Evolutionary conservation across 331 rosid genomes (phyloP), one percentile per base, ranked within the genome.

Genomic region (Telfairia occidentalis): DNA sequence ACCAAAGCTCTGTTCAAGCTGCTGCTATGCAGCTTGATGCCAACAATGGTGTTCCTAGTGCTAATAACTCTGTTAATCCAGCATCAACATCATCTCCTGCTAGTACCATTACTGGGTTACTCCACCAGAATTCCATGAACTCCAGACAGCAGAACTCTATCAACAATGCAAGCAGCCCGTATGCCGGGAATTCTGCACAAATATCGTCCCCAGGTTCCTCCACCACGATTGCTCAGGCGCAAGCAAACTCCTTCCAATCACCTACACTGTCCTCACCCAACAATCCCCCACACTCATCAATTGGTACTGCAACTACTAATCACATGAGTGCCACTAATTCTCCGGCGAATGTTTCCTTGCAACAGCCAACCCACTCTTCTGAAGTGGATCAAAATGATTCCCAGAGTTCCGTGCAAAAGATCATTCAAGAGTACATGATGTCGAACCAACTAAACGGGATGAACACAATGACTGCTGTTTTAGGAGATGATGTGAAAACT

Each of bases 41-140:
- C 66, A 81, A 81, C 87, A 94, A 86, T 82, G 96, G 96, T 60
- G 82, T 89, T 84, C 86, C 87, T 74, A 81, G 85, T 77, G 90
- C 87, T 80, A 88, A 81, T 85, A 88, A 85, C 75, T 57, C 80
- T 45, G 82, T 81, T 64, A 89, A 83, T 80, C 50, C 90, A 34
- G 92, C 90, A 43, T 85, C 97, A 75, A 81, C 97, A 73, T 84
- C 99, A 35, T 82, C 96, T 52, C 75, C 90, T 70, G 81, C 96
- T 54, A 94, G 97, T 84, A 90, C 98, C 59, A 94, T 94, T 59
- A 97, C 84, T 77, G 97, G 99, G 76, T 90, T 95, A 80, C 96
- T 90, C 61, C 96, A 92, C 80, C 99, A 95, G 76, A 92, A 95
- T 81, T 95, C 99, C 2, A 88, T 95, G 91, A 92, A 92, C 74